Evolutionary conservation across 2,329 filamentous ascomycete species (phyloP), one percentile per base, ranked within the genome.

Genomic region (Xylariaceae sp.): DNA sequence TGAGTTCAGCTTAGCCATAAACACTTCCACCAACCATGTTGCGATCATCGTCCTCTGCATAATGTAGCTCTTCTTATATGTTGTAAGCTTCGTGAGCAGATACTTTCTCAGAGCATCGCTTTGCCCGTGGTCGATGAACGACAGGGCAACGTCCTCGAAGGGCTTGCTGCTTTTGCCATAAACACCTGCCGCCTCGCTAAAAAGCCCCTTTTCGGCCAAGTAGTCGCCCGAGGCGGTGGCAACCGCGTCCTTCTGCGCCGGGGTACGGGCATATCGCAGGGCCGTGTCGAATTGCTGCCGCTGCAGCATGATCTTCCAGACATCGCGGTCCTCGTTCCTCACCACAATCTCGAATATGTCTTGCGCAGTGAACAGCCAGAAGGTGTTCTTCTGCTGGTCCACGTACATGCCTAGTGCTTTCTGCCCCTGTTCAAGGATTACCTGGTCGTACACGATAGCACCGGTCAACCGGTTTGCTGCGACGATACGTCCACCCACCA

Each of bases 41-140:
- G 90, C 86, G 50, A 97, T 81, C 88, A 98, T 95, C 48, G 86
- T 84, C 42, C 90, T 74, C 63, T 98, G 92, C 89, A 98, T 98
- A 19, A 82, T 70, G 1, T 82, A 81, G 1, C 82, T 76, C 61
- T 89, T 94, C 61, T 88, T 94, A 57, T 88, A 81, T 1, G 78
- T 83, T 6, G 76, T 74, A 21, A 98, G 70, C 63, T 94, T 96
- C 0, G 88, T 85, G 15, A 90, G 63, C 4, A 98, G 72, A 55
- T 98, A 98, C 55, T 86, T 90, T 33, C 90, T 79, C 48, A 98
- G 65, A 2, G 92, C 90, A 66, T 97, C 90, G 40, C 88, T 83
- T 61, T 97, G 88, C 27, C 82, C 81, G 48, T 85, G 83, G 62
- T 97, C 89, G 50, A 98, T 89, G 55, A 98, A 85, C 1, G 80